Evolutionary conservation across 805 yeast species (phyloP), one percentile per base, ranked within the genome.

Genomic region (Candida stauntonica): DNA sequence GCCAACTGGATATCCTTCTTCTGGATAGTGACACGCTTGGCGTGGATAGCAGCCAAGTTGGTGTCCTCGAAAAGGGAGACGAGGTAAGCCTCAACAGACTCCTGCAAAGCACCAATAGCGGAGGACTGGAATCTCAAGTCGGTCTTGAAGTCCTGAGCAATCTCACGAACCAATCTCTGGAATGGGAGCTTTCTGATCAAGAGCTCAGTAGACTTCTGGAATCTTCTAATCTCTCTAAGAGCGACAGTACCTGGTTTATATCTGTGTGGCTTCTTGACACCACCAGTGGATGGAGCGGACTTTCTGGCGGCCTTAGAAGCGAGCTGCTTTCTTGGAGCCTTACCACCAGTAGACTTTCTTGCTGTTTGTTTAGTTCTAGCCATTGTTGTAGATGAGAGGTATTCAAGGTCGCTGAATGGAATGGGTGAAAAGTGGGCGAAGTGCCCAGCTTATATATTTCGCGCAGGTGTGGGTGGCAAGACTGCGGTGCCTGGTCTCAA

Each of bases 1-100:
- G 97, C 99, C 64, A 91, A 77, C 65, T 89, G 96, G 66, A 91
- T 86, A 69, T 91, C 99, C 74, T 89, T 89, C 86, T 88, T 89
- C 78, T 87, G 96, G 62, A 91, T 87, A 50, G 99, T 91, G 57
- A 91, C 98, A 73, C 98, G 84, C 81, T 93, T 91, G 61, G 98
- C 99, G 71, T 91, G 99, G 55, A 88, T 86, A 52, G 98, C 97
- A 73, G 97, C 93, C 74, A 91, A 78, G 76, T 89, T 91, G 52
- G 98, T 93, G 69, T 93, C 98, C 75, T 91, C 98, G 57, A 91
- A 93, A 61, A 91, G 71, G 45, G 96, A 86, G 38, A 91, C 96
- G 58, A 93, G 75, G 78, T 88, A 93, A 61, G 97, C 97, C 76
- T 91, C 99, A 48, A 91, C 96, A 48, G 98, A 89, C 73, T 93